Base-by-base conservation (phyloP, 495 filamentous ascomycete species). In the Bathelium albidoporum region DNA sequence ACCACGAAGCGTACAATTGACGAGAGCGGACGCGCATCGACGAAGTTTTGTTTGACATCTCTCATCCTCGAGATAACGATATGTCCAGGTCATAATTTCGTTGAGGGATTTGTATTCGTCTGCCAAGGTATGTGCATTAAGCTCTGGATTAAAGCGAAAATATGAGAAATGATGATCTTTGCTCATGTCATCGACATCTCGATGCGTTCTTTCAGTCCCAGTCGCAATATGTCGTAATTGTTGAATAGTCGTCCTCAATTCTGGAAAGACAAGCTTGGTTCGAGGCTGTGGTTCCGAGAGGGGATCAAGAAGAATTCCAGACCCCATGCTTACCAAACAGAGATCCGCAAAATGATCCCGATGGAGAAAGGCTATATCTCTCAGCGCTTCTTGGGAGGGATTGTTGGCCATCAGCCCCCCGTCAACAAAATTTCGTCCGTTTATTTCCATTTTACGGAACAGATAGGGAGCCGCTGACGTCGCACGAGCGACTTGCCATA, bases 391-490 rank as follows among this genome's bases (percentile, higher is more conserved):
- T 7, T 69, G 58, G 0, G 72, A 71, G 0, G 79, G 79, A 43
- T 82, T 81, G 59, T 82, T 80, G 22, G 73, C 72, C 0, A 73
- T 72, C 5, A 80, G 69, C 0, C 73, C 78, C 26, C 77, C 79
- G 63, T 81, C 79, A 0, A 75, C 75, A 61, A 76, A 82, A 26
- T 64, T 64, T 0, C 65, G 72, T 29, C 68, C 60, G 1, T 73
- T 75, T 36, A 82, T 76, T 9, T n/a, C 58, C 0, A 77, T 74
- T 0, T 73, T 66, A 0, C 78, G 72, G 58, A 81, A 81, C 59
- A 70, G 78, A 2, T 62, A 58, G 0, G 79, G 74, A 1, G 77
- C 79, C 0, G 78, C 78, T 0, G 78, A 80, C 10, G 79, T 80
- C 4, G 80, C 79, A 28, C 74, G 67, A 0, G 72, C 78, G 11